Base-by-base conservation (phyloP, 2,329 filamentous ascomycete species). In the Scolecobasidium constrictum region DNA sequence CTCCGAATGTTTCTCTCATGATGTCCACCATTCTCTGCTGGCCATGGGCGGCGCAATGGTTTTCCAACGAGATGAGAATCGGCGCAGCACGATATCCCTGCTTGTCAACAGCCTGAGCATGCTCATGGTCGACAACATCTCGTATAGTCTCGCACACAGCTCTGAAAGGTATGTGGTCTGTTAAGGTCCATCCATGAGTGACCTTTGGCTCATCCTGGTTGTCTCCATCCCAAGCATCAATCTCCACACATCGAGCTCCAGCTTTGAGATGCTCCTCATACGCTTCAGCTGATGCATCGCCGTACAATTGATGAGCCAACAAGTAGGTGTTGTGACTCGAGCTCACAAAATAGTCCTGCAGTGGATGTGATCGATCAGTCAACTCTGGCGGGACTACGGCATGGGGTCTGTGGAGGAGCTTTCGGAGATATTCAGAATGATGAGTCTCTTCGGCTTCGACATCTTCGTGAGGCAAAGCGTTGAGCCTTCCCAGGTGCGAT, bases 311-410 rank as follows among this genome's bases (percentile, higher is more conserved):
- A 54, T 94, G 87, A 2, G 88, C 88, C 2, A 81, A 79, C 35
- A 94, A 68, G 59, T 94, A 95, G 1, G 88, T 95, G 58, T 95
- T 95, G 67, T 95, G 88, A 56, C 86, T 94, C 51, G 86, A 93
- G 49, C 82, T 94, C 58, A 95, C 87, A 60, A 86, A 95, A 65
- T 95, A 95, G 58, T 93, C 86, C 37, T 82, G 84, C 45, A 94
- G 71, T 4, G 86, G 83, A 41, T 73, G 75, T 0, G 72, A 73
- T 22, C 78, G 58, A 54, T 87, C 75, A 6, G 70, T 68, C 11
- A 79, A 57, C 42, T 69, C 59, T 2, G 56, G 47, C 0, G 78
- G 78, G 1, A 81, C 73, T 28, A 65, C 53, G 51, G 78, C 69
- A 56, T 81, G 74, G 22, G 73, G 68, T 49, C 67, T 72, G 47